Evolutionary conservation across 2,329 filamentous ascomycete species (phyloP).

Genomic region (Calonectria pauciramosa): DNA sequence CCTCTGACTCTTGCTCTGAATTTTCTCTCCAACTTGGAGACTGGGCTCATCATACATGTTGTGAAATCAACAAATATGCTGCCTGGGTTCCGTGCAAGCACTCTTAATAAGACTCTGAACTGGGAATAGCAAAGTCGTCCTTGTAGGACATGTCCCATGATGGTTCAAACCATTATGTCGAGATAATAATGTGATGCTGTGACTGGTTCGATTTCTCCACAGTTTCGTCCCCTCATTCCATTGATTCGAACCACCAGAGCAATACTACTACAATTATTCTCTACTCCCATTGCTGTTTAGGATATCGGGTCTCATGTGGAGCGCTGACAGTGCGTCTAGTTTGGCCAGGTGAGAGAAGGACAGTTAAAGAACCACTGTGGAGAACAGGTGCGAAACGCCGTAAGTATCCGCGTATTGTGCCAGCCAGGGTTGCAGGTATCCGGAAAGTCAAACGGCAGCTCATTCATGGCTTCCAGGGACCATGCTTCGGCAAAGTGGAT

Average conservation of each 20-base stretch:
- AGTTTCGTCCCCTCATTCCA: not conserved
- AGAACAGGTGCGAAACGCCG: slow-evolving; percentile 32
- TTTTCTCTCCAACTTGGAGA: not conserved
- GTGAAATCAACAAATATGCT: not conserved
- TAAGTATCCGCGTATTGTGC: slow-evolving; percentile 41
- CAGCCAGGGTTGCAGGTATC: slow-evolving; percentile 42
- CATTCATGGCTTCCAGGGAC: slow-evolving; percentile 32
- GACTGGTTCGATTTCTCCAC: no score
- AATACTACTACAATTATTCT: not conserved
- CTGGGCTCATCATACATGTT: no score
- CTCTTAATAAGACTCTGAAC: not conserved
- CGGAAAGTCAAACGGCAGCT: slow-evolving; percentile 44
- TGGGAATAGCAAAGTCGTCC: not conserved
- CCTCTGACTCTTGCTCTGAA: not conserved
- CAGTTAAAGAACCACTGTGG: slow-evolving; percentile 36
- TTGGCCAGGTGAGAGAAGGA: slow-evolving; percentile 27
- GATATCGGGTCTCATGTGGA: not conserved
- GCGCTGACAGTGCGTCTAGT: no score
- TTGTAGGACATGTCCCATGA: not conserved
- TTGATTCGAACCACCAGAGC: not conserved
- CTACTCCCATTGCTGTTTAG: not conserved
- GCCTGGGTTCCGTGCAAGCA: not conserved
- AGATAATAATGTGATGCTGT: not conserved
- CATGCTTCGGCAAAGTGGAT: slow-evolving; percentile 47
- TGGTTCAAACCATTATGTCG: not conserved